Evolutionary conservation across 768 basidiomycete genomes (phyloP).

Genomic region (Trametes sanguinea): DNA sequence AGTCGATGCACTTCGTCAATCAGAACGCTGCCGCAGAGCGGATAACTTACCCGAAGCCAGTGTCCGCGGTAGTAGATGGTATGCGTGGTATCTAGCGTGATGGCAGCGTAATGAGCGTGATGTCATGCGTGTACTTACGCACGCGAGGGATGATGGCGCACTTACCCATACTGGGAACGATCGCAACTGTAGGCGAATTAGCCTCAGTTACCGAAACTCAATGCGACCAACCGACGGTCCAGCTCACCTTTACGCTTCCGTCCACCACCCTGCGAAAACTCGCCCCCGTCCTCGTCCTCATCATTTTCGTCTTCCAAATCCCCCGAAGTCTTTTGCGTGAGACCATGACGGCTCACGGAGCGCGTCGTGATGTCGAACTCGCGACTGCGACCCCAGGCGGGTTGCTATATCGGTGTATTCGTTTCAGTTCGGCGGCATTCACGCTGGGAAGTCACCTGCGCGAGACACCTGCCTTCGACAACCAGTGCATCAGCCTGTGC

Average conservation of each 20-base stretch:
- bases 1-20: slow-evolving; percentile 11
- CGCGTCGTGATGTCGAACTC: slow-evolving; percentile 91
- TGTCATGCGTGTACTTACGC: slow-evolving; percentile 19
- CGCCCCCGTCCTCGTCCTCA: slow-evolving; percentile 49
- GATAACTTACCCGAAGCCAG: slow-evolving; percentile 72
- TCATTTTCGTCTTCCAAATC: slow-evolving; percentile 82
- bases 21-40: slow-evolving; percentile 13
- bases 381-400: slow-evolving; percentile 84
- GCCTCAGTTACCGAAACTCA: neutral
- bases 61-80: slow-evolving; percentile 90
- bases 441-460: slow-evolving; percentile 8
- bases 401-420: slow-evolving; percentile 58
- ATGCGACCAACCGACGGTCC: neutral
- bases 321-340: slow-evolving; percentile 69
- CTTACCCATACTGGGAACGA: slow-evolving; percentile 83
- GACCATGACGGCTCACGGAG: slow-evolving; percentile 60
- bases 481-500: slow-evolving; percentile 86
- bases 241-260: slow-evolving; percentile 58
- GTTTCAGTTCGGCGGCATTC: slow-evolving; percentile 18
- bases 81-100: slow-evolving; percentile 71
- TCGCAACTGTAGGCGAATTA: slow-evolving; percentile 50
- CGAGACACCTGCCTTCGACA: slow-evolving; percentile 57
- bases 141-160: slow-evolving; percentile 12
- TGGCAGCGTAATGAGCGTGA: slow-evolving; percentile 18
- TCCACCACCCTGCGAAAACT: slow-evolving; percentile 63